phyloP scores from a whole-genome alignment of 2,329 filamentous ascomycete genomes.

The Nemania abortiva region DNA sequence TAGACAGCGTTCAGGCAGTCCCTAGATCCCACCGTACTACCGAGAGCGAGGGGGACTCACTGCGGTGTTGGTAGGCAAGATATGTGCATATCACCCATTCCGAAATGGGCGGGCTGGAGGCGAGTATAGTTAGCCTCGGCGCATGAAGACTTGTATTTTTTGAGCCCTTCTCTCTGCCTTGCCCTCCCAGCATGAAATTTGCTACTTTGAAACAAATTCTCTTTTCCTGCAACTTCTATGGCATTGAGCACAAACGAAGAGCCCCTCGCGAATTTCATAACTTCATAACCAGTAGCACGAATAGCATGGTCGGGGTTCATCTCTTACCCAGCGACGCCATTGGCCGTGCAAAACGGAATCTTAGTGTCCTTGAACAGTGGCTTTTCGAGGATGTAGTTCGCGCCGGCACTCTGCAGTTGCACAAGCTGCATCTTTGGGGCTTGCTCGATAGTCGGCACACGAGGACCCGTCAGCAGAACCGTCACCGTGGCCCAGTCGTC shows the following conservation, averaged over 20 bases:
- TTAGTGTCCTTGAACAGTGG: constrained; percentile 64
- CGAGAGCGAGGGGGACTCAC: constrained; percentile 52
- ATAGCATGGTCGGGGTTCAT: not conserved
- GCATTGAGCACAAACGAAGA: not conserved
- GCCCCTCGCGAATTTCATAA: not conserved
- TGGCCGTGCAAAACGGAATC: constrained; percentile 65
- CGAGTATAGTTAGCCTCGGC: constrained; percentile 12
- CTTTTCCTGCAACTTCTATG: not conserved
- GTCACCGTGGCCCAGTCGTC: constrained; percentile 63
- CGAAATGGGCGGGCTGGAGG: constrained; percentile 64
- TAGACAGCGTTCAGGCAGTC: not conserved
- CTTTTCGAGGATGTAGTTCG: constrained; percentile 61
- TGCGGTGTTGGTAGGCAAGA: constrained; percentile 61
- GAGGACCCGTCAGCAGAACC: constrained; percentile 58
- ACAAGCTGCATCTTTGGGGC: constrained; percentile 64
- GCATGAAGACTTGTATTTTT: not conserved
- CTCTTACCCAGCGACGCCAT: constrained; percentile 68
- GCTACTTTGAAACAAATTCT: not conserved
- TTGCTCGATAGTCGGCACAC: constrained; percentile 57
- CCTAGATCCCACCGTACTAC: not conserved
- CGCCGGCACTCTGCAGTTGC: constrained; percentile 67
- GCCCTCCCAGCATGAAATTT: not conserved
- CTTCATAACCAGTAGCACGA: not conserved
- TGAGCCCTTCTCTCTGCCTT: not conserved
- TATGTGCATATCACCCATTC: constrained; percentile 69